These are phyloP conservation scores for Elongisporangium senticosum DNA, from an alignment of 352 stramenopile species.

Conservation along the genomic window DNA sequence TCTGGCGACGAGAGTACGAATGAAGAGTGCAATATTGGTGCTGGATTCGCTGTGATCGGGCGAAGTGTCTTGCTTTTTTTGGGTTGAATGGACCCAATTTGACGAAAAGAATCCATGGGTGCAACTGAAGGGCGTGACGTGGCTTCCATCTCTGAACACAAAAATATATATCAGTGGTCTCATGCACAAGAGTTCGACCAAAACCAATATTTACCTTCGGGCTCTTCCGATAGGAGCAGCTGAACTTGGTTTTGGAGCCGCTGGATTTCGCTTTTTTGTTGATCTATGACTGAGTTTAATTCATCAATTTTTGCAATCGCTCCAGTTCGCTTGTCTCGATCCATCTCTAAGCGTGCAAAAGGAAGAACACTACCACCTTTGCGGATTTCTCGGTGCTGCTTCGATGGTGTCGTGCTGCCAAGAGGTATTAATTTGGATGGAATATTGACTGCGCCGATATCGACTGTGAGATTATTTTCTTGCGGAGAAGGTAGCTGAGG, in stretches of 20 bases:
- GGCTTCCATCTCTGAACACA: neutral
- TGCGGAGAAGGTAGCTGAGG: constrained; percentile 8
- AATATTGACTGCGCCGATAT: constrained; percentile 6
- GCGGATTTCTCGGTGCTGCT: constrained; percentile 18
- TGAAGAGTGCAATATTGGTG: constrained; percentile 25
- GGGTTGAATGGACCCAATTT: neutral
- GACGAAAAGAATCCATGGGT: constrained; percentile 1
- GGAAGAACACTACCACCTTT: constrained; percentile 26
- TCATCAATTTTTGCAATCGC: constrained; percentile 30
- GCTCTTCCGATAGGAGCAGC: constrained; percentile 40
- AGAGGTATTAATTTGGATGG: constrained; percentile 21
- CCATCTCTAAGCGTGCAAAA: constrained; percentile 41
- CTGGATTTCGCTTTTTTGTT: constrained; percentile 68
- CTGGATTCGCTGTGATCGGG: neutral
- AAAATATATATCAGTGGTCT: neutral
- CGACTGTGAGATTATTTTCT: constrained; percentile 16
- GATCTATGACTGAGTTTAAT: constrained; percentile 34
- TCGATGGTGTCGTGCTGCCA: constrained; percentile 17
- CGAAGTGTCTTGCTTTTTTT: neutral
- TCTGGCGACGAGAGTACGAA: constrained; percentile 36
- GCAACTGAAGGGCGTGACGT: neutral
- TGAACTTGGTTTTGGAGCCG: constrained; percentile 62
- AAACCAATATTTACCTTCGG: constrained; percentile 11
- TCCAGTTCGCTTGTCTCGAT: constrained; percentile 19
- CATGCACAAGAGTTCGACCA: neutral